Conservation (phyloP, 371 early-diverging fungal species). For the Mortierella sp. region DNA sequence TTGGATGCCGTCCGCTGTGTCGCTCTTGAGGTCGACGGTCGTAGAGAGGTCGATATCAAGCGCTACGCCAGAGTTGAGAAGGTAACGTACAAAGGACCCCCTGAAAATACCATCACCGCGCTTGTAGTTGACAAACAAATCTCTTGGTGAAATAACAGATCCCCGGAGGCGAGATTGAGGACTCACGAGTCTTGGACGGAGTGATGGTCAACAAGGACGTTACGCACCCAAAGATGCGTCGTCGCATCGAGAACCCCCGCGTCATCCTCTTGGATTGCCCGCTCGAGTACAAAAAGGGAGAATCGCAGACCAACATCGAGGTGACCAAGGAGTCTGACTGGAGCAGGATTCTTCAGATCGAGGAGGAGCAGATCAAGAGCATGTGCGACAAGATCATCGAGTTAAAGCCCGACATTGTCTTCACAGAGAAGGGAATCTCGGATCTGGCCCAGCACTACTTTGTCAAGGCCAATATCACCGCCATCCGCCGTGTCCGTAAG, state of each 20-base stretch:
- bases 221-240: slow-evolving; percentile 99
- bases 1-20: slow-evolving; percentile 96
- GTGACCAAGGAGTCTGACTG: slow-evolving; percentile 98
- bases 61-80: slow-evolving; percentile 98
- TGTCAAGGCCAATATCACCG: slow-evolving; percentile 98
- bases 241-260: slow-evolving; percentile 98
- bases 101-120: too few relatives aligned
- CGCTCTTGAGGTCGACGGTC: slow-evolving; percentile 78
- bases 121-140: too few relatives aligned
- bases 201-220: slow-evolving; percentile 99
- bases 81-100: too few relatives aligned
- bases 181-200: slow-evolving; percentile 98
- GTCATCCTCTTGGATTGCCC: slow-evolving; percentile 99
- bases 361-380: slow-evolving; percentile 99
- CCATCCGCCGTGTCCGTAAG: slow-evolving; percentile 98
- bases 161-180: slow-evolving; percentile 98
- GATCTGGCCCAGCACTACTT: slow-evolving; percentile 98
- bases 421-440: slow-evolving; percentile 99
- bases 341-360: slow-evolving; percentile 97
- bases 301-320: slow-evolving; percentile 99
- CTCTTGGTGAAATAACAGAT: slow-evolving; percentile 69
- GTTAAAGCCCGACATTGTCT: slow-evolving; percentile 98
- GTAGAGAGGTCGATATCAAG: slow-evolving; percentile 96
- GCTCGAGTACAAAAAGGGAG: slow-evolving; percentile 99
- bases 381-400: slow-evolving; percentile 97